phyloP scores from a whole-genome alignment of 176 grass and related monocot species.

The bread wheat (Triticum aestivum) region IWGSC_CS_RefSeq_v2.1 NC_057810.1:153531367-153531866 shows the following conservation, averaged over 20 bases:
- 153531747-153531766: slow-evolving; percentile 65
- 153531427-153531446: slow-evolving; percentile 96
- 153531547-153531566: slow-evolving; percentile 78
- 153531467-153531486: slow-evolving; percentile 75
- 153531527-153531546: slow-evolving; percentile 65
- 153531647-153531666: slow-evolving; percentile 86
- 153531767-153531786: slow-evolving; percentile 65
- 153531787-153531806: slow-evolving; percentile 63
- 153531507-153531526: slow-evolving; percentile 74
- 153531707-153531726: slow-evolving; percentile 89
- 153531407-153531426: slow-evolving; percentile 27
- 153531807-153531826: slow-evolving; percentile 50
- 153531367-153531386: slow-evolving; percentile 4
- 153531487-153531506: slow-evolving; percentile 60
- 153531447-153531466: slow-evolving; percentile 99
- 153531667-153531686: slow-evolving; percentile 80
- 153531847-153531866: slow-evolving; percentile 55
- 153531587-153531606: slow-evolving; percentile 95
- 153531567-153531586: slow-evolving; percentile 69
- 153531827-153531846: slow-evolving; percentile 47
- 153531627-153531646: slow-evolving; percentile 86
- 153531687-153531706: slow-evolving; percentile 92
- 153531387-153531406: slow-evolving; percentile 26
- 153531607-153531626: slow-evolving; percentile 92
- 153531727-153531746: slow-evolving; percentile 73